Evolutionary conservation across 2,329 filamentous ascomycete genomes (phyloP), one percentile per base, ranked within the genome.

Genomic region (Thelonectria blattea): DNA sequence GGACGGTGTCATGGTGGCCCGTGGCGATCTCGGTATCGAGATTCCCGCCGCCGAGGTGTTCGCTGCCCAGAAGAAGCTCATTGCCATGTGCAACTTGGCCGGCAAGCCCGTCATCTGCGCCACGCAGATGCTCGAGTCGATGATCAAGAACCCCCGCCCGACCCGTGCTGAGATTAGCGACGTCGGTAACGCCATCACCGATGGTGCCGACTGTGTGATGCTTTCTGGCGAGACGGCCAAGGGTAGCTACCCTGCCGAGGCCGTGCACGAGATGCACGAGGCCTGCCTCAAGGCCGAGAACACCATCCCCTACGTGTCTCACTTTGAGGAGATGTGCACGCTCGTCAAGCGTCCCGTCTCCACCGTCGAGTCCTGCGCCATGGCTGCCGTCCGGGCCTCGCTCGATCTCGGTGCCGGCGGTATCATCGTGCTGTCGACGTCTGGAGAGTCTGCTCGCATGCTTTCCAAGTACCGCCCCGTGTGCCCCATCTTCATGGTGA

Each of bases 41-140:
- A 99, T 99, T 72, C 94, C 95, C 51, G 94, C 95, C 63, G 92
- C 94, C 67, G 95, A 99, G 85, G 95, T 99, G 69, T 99, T 99
- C 81, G 92, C 96, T 71, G 95, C 95, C 58, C 95, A 99, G 86
- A 99, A 99, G 91, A 99, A 99, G 92, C 93, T 99, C 87, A 99
- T 99, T 80, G 93, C 95, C 81, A 98, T 98, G 89, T 99, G 95
- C 88, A 99, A 99, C 85, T 89, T 97, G 76, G 93, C 93, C 71
- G 95, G 95, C 80, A 99, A 99, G 87, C 95, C 95, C 70, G 93
- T 94, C 78, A 97, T 99, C 78, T 98, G 94, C 81, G 95, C 95
- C 62, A 99, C 95, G 42, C 95, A 99, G 85, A 99, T 99, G 95
- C 88, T 99, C 71, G 95, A 99, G 87, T 97, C 93, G 67, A 99